Percentiles rank a stretch among this genome's conserved stretches.
These are phyloP conservation scores for Alternaria brassicae DNA, from an alignment of 2,329 filamentous ascomycete species.

Conservation along the genomic window DNA sequence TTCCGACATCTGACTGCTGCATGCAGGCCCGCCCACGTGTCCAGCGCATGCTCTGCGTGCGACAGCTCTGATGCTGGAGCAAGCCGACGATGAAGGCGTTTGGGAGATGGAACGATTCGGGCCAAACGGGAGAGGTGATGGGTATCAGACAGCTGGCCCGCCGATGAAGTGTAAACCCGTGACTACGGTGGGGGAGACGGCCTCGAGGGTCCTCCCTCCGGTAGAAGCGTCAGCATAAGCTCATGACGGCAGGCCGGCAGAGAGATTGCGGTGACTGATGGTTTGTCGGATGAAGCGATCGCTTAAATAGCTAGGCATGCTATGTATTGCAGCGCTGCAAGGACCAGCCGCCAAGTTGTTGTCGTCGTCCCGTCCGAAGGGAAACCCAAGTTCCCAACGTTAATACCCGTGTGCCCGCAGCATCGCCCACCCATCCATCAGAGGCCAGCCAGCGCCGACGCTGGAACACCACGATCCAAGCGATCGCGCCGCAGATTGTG, in stretches of 20 bases:
- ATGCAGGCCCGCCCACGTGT: constrained; percentile 28
- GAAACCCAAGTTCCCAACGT: constrained; percentile 14
- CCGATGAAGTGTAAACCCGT: constrained; percentile 10
- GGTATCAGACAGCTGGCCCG: constrained; percentile 12
- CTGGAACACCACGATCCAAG: constrained; percentile 19
- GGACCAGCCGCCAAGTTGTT: constrained; percentile 16
- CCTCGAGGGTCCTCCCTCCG: background rate
- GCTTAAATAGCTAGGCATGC: constrained; percentile 11
- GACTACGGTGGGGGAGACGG: too few species aligned
- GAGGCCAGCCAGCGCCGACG: constrained; percentile 2
- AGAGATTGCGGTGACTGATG: constrained; percentile 4
- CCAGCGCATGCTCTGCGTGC: constrained; percentile 18
- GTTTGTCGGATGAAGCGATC: constrained; percentile 8
- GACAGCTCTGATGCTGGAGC: constrained; percentile 15
- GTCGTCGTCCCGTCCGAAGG: constrained; percentile 9
- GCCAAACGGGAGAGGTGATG: constrained; percentile 1
- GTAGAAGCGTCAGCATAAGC: constrained; percentile 2
- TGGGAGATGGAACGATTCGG: constrained; percentile 7
- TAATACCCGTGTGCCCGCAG: constrained; percentile 24
- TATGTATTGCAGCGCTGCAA: constrained; percentile 6
- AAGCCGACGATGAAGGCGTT: background rate
- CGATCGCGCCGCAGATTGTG: constrained; percentile 7
- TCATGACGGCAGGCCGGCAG: constrained; percentile 8
- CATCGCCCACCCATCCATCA: background rate
- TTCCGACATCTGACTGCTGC: constrained; percentile 22